Evolutionary conservation across 176 grass and related monocot species (phyloP).

Genomic region (Cenchrus purpureus): DNA sequence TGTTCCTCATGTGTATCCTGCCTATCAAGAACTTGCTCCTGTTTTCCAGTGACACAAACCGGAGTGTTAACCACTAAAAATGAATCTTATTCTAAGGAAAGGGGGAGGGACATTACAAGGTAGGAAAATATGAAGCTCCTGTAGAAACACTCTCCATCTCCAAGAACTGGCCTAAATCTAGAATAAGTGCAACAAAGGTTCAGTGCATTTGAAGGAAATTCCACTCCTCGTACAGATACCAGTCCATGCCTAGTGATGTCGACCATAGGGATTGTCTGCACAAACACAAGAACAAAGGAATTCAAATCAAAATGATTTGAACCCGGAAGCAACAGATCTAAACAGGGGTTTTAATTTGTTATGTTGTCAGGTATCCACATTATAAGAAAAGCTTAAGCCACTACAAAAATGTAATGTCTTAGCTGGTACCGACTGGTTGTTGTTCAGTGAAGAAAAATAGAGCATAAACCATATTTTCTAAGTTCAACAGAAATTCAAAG

Average conservation of each 20-base stretch:
- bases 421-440: slow-evolving; percentile 1
- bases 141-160: slow-evolving; percentile 56
- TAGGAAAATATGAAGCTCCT: slow-evolving; percentile 61
- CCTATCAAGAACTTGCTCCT: slow-evolving; percentile 59
- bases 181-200: not conserved
- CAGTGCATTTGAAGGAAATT: not conserved
- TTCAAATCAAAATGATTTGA: slow-evolving; percentile 8
- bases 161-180: slow-evolving; percentile 27
- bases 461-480: not conserved
- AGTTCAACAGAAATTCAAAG: not conserved
- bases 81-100: slow-evolving; percentile 30
- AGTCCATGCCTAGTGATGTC: not conserved
- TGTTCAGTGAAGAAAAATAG: not conserved
- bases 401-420: slow-evolving; percentile 9
- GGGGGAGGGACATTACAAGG: slow-evolving; percentile 27
- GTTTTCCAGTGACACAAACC: slow-evolving; percentile 16
- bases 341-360: slow-evolving; percentile 10
- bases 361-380: not conserved
- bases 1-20: slow-evolving; percentile 38
- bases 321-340: not conserved
- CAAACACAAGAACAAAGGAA: slow-evolving; percentile 10
- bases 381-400: slow-evolving; percentile 28
- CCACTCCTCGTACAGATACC: not conserved
- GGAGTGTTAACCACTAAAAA: slow-evolving; percentile 26
- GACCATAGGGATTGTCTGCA: slow-evolving; percentile 29